phyloP scores from a whole-genome alignment of 495 filamentous ascomycete genomes.

The Penicillium fimorum region DNA sequence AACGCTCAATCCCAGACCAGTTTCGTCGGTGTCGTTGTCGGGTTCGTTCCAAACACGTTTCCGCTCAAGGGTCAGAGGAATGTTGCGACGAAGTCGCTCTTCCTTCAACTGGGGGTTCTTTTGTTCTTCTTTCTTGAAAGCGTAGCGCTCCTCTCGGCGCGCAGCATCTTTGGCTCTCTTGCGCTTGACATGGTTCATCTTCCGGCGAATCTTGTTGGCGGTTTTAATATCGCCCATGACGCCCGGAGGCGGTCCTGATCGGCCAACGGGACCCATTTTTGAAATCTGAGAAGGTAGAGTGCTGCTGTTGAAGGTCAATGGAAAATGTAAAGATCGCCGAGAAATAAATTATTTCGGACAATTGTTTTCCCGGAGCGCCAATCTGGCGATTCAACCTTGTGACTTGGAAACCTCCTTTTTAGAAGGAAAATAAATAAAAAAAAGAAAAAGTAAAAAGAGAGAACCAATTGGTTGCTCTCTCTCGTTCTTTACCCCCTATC shows the following conservation, averaged over 20 bases:
- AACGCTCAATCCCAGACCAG: slow-evolving; percentile 67
- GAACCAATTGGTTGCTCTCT: slow-evolving; percentile 12
- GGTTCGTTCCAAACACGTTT: slow-evolving; percentile 93
- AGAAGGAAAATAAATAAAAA: slow-evolving; percentile 15
- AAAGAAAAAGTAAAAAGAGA: slow-evolving; percentile 4
- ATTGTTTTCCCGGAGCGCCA: slow-evolving; percentile 21
- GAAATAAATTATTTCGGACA: slow-evolving; percentile 33
- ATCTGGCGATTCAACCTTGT: slow-evolving; percentile 15
- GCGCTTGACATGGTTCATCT: slow-evolving; percentile 70
- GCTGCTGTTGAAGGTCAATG: slow-evolving; percentile 11
- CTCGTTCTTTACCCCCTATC: slow-evolving; percentile 8
- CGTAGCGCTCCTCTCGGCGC: slow-evolving; percentile 74
- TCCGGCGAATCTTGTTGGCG: slow-evolving; percentile 71
- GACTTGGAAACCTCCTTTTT: slow-evolving; percentile 15
- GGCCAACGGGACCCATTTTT: slow-evolving; percentile 29
- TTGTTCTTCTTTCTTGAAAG: slow-evolving; percentile 77
- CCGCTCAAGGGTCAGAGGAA: slow-evolving; percentile 79
- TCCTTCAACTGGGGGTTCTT: slow-evolving; percentile 74
- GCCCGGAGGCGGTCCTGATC: slow-evolving; percentile 30
- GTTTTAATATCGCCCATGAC: slow-evolving; percentile 29
- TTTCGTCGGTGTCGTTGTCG: slow-evolving; percentile 63
- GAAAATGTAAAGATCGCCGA: slow-evolving; percentile 16
- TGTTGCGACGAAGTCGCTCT: slow-evolving; percentile 70
- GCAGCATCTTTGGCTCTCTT: slow-evolving; percentile 70
- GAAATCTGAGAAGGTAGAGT: slow-evolving; percentile 3